Evolutionary conservation across 2,329 filamentous ascomycete genomes (phyloP).

Genomic region (Aspergillus sergii): DNA sequence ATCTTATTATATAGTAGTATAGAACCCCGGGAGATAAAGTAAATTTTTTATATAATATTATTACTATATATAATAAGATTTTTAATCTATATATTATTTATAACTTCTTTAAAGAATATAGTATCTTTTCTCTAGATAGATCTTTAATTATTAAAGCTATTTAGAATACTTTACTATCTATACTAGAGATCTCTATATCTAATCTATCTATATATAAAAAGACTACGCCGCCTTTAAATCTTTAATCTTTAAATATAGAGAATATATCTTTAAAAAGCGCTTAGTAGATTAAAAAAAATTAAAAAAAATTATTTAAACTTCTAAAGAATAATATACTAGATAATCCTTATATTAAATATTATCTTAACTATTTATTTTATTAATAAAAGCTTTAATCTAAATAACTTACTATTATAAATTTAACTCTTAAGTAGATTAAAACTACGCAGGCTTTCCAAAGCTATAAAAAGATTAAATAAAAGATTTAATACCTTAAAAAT

Average conservation of each 20-base stretch:
- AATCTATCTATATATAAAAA: not conserved
- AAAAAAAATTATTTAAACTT: not conserved
- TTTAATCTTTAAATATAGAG: not conserved
- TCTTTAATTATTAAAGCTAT: not conserved
- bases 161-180: not conserved
- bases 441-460: too few relatives aligned
- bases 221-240: not conserved
- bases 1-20: too few relatives aligned
- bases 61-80: not conserved
- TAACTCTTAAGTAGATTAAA: too few relatives aligned
- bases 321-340: not conserved
- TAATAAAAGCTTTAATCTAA: too few relatives aligned
- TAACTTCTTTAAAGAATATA: not conserved
- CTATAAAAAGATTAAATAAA: too few relatives aligned
- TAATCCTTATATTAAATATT: not conserved
- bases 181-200: not conserved
- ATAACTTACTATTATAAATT: too few relatives aligned
- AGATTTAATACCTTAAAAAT: too few relatives aligned
- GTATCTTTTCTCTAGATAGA: not conserved
- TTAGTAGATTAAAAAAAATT: not conserved
- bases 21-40: too few relatives aligned
- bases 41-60: not conserved
- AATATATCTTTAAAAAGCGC: not conserved
- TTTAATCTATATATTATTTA: not conserved
- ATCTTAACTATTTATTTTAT: not conserved